Base-by-base conservation (phyloP, 192 early-diverging fungal species). In the Coemansia sp. region DNA sequence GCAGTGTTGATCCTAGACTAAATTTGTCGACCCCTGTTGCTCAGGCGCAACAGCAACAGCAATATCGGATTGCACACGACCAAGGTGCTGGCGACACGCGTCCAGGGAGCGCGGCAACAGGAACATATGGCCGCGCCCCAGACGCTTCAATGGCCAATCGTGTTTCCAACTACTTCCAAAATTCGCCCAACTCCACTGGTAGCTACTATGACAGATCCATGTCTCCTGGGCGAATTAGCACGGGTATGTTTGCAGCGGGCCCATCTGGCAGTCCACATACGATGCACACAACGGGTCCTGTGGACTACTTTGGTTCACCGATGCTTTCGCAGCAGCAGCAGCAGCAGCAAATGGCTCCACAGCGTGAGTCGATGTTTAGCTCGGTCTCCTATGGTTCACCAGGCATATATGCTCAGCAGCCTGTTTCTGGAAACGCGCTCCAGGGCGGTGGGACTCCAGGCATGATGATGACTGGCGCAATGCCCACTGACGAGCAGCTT, bases 401-500 rank as follows among this genome's bases (percentile, higher is more conserved):
- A 0, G 51, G 63, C 48, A 59, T 60, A 49, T 74, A 59, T 55
- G 62, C 54, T 16, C 69, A 59, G 25, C 51, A 34, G 25, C 23
- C 60, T 27, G 56, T 50, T 18, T 23, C 65, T 4, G 22, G 59
- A 27, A 57, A 57, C 3, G 49, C 64, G 0, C 53, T 71, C 27
- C 61, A 56, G 26, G 69, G 61, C 55, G 69, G 75, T 21, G 75
- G 75, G 2, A 51, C 58, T 3, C 75, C 75, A 34, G 74, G 74
- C 22, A 67, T 76, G 74, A 76, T 72, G 69, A 65, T 65, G 68
- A 59, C 54, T 2, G 68, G 68, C 0, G 52, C 27, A 1, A 54
- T 71, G 54, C 91, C 92, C 2, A 78, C 83, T 1, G 90, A 96
- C 67, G 85, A 87, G 7, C 88, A 92, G 44, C 77, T 96, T 12